phyloP scores from a whole-genome alignment of 495 filamentous ascomycete genomes.

The Aspergillus diversus region DNA sequence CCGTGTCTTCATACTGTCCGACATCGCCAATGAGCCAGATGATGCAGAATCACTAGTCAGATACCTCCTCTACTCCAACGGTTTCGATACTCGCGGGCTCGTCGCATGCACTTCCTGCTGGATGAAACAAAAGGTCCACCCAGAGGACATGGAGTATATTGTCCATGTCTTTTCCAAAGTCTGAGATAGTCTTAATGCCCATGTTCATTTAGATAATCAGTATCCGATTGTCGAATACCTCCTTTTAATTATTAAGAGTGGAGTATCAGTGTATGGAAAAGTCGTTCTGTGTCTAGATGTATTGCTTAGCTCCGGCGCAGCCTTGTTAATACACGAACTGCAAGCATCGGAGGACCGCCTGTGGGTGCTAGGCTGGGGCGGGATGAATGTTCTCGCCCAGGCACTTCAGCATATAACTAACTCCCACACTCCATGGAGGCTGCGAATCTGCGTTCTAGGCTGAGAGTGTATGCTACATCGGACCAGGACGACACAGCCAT shows the following conservation, averaged over 20 bases:
- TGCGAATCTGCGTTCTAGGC: slow-evolving; percentile 28
- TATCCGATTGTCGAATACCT: slow-evolving; percentile 40
- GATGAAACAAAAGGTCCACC: slow-evolving; percentile 33
- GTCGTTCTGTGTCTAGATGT: slow-evolving; percentile 18
- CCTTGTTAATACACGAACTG: slow-evolving; percentile 36
- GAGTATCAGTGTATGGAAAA: slow-evolving; percentile 35
- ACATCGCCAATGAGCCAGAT: slow-evolving; percentile 51
- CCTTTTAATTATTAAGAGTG: slow-evolving; percentile 30
- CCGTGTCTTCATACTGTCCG: slow-evolving; percentile 47
- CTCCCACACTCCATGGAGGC: too few relatives aligned
- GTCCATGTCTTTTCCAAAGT: slow-evolving; percentile 42
- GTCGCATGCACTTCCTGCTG: slow-evolving; percentile 46
- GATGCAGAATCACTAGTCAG: slow-evolving; percentile 46
- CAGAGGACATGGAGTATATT: slow-evolving; percentile 42
- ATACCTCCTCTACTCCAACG: slow-evolving; percentile 47
- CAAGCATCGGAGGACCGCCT: slow-evolving; percentile 30
- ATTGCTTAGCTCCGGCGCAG: slow-evolving; percentile 33
- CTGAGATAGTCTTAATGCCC: slow-evolving; percentile 43
- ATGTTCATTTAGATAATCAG: slow-evolving; percentile 36
- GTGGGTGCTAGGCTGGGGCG: slow-evolving; percentile 51
- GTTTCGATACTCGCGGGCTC: slow-evolving; percentile 45
- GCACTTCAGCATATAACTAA: slow-evolving; percentile 25
- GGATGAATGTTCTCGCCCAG: slow-evolving; percentile 47
- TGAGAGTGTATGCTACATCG: slow-evolving; percentile 50
- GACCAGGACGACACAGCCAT: slow-evolving; percentile 51